Conservation (phyloP, 305 asterid species). For the Solanum hybrid region DNA sequence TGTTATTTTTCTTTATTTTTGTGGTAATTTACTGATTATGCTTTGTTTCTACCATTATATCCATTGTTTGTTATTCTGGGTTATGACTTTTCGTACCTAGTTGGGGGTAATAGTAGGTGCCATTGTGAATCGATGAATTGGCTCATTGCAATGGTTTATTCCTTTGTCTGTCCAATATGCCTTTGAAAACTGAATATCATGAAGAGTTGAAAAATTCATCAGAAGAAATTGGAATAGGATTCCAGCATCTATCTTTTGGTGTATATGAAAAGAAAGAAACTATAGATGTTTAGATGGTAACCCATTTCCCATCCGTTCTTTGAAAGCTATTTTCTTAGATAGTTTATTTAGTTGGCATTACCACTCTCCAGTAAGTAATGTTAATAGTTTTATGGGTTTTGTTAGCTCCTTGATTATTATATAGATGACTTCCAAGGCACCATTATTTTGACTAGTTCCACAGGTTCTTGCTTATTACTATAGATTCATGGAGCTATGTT, state of each 20-base stretch:
- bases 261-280: neutral
- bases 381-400: neutral
- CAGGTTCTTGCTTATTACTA: neutral
- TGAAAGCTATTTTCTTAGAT: neutral
- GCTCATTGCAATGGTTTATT: neutral
- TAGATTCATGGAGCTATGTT: neutral
- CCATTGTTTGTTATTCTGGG: neutral
- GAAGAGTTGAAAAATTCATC: too few relatives aligned
- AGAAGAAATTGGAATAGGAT: too few relatives aligned
- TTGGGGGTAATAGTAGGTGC: neutral
- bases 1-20: too few relatives aligned
- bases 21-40: neutral
- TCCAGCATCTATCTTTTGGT: neutral
- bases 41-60: neutral
- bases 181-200: neutral
- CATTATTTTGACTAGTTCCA: neutral
- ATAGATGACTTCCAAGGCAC: neutral
- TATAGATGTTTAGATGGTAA: neutral
- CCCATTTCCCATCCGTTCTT: neutral
- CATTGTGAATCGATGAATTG: too few relatives aligned
- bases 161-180: neutral
- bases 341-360: neutral
- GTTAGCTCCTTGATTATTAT: neutral
- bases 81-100: neutral
- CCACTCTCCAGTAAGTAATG: neutral